Conservation (phyloP, 352 stramenopile genomes). For the Saprolegnia diclina region DNA sequence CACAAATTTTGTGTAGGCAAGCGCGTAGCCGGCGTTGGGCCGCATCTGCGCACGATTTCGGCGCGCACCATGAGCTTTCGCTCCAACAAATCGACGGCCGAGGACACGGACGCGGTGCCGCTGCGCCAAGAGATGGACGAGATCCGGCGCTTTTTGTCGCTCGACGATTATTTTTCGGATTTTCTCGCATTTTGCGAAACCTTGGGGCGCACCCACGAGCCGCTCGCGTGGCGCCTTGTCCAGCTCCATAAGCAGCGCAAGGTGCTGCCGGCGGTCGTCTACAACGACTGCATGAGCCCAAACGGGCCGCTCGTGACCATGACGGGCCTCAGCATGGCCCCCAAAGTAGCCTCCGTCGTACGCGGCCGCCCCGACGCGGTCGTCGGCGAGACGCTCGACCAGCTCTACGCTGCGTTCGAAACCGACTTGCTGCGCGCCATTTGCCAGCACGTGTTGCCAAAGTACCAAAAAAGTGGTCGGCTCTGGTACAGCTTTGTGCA, state of each 20-base stretch:
- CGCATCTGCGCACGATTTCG: neutral
- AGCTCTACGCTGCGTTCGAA: slow-evolving; percentile 1
- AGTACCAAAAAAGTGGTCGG: neutral
- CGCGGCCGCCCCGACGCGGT: neutral
- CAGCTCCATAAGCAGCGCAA: neutral
- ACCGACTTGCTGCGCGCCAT: neutral
- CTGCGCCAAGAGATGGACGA: neutral
- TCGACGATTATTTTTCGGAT: slow-evolving; percentile 3
- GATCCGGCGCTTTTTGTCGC: neutral
- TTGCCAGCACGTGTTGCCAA: neutral
- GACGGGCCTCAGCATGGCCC: neutral
- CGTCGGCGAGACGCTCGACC: neutral
- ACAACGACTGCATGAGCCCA: neutral
- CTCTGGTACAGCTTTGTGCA: slow-evolving; percentile 1
- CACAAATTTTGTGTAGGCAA: neutral
- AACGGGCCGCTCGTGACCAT: neutral
- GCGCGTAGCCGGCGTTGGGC: neutral
- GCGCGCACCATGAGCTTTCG: neutral
- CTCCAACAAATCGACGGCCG: neutral
- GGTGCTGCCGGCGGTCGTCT: neutral
- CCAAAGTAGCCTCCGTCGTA: neutral
- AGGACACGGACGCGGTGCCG: neutral
- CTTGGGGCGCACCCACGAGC: neutral
- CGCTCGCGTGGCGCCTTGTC: neutral
- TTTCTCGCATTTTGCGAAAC: neutral